Evolutionary conservation across 2,329 filamentous ascomycete species (phyloP), one percentile per base, ranked within the genome.

Genomic region (Nemania sp.): DNA sequence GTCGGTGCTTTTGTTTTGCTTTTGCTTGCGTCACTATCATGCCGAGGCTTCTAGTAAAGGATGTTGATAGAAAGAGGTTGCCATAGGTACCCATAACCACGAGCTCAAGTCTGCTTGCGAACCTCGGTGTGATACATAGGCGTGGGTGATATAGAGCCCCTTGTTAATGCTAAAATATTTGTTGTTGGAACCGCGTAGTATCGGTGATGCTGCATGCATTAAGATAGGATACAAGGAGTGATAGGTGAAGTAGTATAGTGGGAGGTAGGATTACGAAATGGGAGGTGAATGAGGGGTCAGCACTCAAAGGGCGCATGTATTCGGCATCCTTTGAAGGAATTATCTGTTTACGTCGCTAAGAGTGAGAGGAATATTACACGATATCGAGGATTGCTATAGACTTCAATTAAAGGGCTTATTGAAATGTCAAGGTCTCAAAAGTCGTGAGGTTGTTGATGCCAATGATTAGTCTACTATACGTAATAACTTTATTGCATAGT

Each of bases 21-120:
- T 49, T 63, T 38, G 15, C 45, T 52, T 41, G 54, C 59, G 45
- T 57, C 26, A 57, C 49, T 27, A 2, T 15, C 11, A 27, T 47
- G 11, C 53, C 20, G 43, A 47, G 47, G 59, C 53, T n/a, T n/a
- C 13, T 29, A 15, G 32, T 35, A 56, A 62, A 49, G 32, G 56
- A 54, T 18, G 32, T 32, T 20, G 35, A 26, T 47, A 32, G 20
- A 27, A 8, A 20, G 3, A 26, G 27, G 47, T 22, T 41, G 54
- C 13, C 27, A 24, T 29, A 24, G 35, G n/a, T 7, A 41, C 53
- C 13, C 7, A 41, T 5, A 38, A 41, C 11, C 26, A 49, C 20
- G 20, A 24, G 13, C 7, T 24, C 45, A 47, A 47, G 2, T 47
- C 43, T 8, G 2, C 11, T 15, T 26, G 22, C 15, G 45, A 26